These are phyloP conservation scores for Hypoxylon sp. DNA, from an alignment of 2,329 filamentous ascomycete species.

Conservation along the genomic window DNA sequence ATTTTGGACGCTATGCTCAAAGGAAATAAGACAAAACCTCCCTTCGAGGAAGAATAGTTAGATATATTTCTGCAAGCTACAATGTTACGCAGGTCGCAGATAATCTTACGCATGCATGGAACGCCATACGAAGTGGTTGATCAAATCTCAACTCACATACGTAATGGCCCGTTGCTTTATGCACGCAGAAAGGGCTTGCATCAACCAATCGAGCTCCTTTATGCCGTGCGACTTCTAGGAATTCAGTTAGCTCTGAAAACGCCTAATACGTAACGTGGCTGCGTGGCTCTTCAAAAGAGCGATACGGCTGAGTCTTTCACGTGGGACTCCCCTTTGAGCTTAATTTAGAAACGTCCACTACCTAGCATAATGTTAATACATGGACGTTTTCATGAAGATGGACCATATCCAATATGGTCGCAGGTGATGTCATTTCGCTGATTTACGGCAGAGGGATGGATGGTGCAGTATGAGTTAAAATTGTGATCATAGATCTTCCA, in stretches of 20 bases:
- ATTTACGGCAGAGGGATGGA: constrained; percentile 11
- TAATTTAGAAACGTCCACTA: constrained; percentile 34
- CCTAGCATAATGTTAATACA: background rate
- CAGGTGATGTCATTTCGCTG: constrained; percentile 31
- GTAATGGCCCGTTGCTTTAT: constrained; percentile 11
- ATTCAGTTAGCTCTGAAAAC: constrained; percentile 14
- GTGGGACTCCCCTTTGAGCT: constrained; percentile 22
- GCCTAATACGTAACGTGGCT: constrained; percentile 13
- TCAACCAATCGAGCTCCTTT: constrained; percentile 22
- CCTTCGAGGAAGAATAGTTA: background rate
- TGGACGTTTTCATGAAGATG: constrained; percentile 2
- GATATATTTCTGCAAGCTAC: background rate
- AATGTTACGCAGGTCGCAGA: background rate
- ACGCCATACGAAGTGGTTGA: constrained; percentile 15
- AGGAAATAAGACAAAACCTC: background rate
- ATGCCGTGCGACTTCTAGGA: constrained; percentile 17
- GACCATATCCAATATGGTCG: constrained; percentile 6
- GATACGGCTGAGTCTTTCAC: constrained; percentile 11
- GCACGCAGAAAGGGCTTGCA: constrained; percentile 33
- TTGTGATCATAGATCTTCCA: constrained; percentile 34
- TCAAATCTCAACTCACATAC: constrained; percentile 20
- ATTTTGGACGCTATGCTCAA: background rate
- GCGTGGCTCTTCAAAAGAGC: background rate
- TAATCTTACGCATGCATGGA: constrained; percentile 12
- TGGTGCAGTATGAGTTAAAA: constrained; percentile 32